Percentiles rank a stretch among this genome's conserved stretches.
Evolutionary conservation across 495 filamentous ascomycete genomes (phyloP).

Genomic region (Aspergillus ostianus): DNA sequence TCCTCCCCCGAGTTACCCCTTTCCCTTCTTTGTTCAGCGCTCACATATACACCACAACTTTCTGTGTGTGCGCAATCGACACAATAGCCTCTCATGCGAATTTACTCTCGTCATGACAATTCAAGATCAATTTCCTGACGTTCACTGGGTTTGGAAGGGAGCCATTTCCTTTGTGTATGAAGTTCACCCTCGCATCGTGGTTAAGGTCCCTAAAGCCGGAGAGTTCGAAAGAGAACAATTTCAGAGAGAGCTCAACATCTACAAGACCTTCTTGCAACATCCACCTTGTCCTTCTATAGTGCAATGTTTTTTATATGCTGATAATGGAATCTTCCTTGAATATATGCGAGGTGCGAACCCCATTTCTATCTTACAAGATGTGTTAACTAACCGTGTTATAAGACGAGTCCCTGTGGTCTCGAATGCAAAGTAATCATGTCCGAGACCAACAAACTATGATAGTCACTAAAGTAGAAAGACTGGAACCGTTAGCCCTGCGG

Average conservation of each 20-base stretch:
- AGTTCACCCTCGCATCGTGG: conserved; percentile 38
- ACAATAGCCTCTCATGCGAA: no score
- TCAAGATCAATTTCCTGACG: conserved; percentile 24
- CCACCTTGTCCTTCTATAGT: conserved; percentile 34
- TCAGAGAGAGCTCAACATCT: conserved; percentile 33
- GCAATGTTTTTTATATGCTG: conserved; percentile 27
- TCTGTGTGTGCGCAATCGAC: no score
- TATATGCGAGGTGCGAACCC: conserved; percentile 34
- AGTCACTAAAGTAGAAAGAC: conserved; percentile 30
- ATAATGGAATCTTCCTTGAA: conserved; percentile 40
- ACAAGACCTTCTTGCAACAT: conserved; percentile 27
- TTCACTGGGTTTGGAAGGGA: conserved; percentile 34
- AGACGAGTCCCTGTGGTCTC: conserved; percentile 24
- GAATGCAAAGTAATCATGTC: conserved; percentile 28
- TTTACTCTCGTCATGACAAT: conserved; percentile 18
- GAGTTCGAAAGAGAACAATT: conserved; percentile 36
- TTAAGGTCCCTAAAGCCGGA: conserved; percentile 35
- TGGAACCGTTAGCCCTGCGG: conserved; percentile 32
- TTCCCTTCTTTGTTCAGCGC: no score
- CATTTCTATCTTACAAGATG: conserved; percentile 6
- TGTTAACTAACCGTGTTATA: conserved; percentile 11
- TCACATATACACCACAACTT: no score
- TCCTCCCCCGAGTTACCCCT: no score
- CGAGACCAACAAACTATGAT: conserved; percentile 22
- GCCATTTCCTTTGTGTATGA: conserved; percentile 39